Conservation (phyloP, 495 filamentous ascomycete species). For the Alectoria sarmentosa region DNA sequence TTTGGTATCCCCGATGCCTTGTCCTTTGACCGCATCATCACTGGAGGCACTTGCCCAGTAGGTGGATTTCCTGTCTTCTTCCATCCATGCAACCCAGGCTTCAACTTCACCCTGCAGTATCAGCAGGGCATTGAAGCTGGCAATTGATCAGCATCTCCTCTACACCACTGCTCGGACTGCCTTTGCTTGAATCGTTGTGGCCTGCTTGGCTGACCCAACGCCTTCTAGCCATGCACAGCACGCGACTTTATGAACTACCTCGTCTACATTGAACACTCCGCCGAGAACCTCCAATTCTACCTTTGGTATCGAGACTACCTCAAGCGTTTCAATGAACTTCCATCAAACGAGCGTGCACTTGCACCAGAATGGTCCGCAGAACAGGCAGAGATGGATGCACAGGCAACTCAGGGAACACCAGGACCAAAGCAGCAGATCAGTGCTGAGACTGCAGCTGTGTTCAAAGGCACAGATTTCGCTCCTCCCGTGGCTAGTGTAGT, state of each 20-base stretch:
- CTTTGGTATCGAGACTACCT: slow-evolving; percentile 66
- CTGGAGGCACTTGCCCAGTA: slow-evolving; percentile 72
- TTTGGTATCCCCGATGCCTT: slow-evolving; percentile 59
- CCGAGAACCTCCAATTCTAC: slow-evolving; percentile 76
- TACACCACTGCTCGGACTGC: neutral
- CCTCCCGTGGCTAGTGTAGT: slow-evolving; percentile 27
- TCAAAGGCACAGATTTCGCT: slow-evolving; percentile 57
- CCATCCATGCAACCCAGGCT: neutral
- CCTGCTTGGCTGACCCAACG: slow-evolving; percentile 7
- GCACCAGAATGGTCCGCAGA: slow-evolving; percentile 56
- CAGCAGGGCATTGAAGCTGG: slow-evolving; percentile 7
- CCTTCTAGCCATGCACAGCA: slow-evolving; percentile 57
- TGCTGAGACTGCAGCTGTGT: slow-evolving; percentile 37
- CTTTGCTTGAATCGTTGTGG: slow-evolving; percentile 4
- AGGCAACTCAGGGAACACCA: slow-evolving; percentile 23
- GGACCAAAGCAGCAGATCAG: slow-evolving; percentile 29
- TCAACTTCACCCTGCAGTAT: neutral
- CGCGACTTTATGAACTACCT: slow-evolving; percentile 80
- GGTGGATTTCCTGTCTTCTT: slow-evolving; percentile 28
- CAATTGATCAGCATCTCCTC: neutral
- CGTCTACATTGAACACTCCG: slow-evolving; percentile 62
- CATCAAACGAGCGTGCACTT: slow-evolving; percentile 45
- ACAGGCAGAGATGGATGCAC: slow-evolving; percentile 43
- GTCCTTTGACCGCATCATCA: slow-evolving; percentile 63
- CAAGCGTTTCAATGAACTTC: slow-evolving; percentile 49